phyloP scores from a whole-genome alignment of 1,284 basidiomycete genomes.

The Pseudozyma hubeiensis region DNA sequence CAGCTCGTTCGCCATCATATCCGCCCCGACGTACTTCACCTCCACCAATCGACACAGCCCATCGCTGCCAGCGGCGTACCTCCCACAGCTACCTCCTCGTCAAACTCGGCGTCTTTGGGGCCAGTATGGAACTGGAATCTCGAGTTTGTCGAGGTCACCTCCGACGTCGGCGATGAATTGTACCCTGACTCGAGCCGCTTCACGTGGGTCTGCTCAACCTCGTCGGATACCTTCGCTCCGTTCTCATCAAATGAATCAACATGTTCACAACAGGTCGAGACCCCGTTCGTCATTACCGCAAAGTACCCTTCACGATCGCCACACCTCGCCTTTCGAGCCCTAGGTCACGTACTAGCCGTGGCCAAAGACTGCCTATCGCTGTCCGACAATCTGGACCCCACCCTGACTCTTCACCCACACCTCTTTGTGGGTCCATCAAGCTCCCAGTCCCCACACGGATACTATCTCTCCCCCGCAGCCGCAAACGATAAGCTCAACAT shows the following conservation, averaged over 20 bases:
- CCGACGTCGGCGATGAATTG: background rate
- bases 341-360: slow-evolving; percentile 52
- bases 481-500: slow-evolving; percentile 34
- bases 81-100: background rate
- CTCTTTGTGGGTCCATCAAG: slow-evolving; percentile 16
- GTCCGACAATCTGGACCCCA: background rate
- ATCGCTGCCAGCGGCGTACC: slow-evolving; percentile 13
- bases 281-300: slow-evolving; percentile 15
- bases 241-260: background rate
- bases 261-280: background rate
- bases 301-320: slow-evolving; percentile 28
- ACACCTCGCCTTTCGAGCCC: slow-evolving; percentile 46
- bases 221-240: slow-evolving; percentile 29
- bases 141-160: slow-evolving; percentile 8
- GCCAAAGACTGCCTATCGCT: slow-evolving; percentile 28
- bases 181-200: background rate
- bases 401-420: slow-evolving; percentile 16
- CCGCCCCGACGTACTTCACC: slow-evolving; percentile 20
- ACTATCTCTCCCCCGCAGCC: slow-evolving; percentile 16
- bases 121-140: slow-evolving; percentile 45
- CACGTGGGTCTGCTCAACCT: slow-evolving; percentile 32
- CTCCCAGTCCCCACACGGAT: background rate
- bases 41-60: background rate
- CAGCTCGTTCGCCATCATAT: slow-evolving; percentile 31
- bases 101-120: background rate